These are phyloP conservation scores for Dictyostelium citrinum DNA, from an alignment of 78 protist species.

Conservation along the genomic window DNA sequence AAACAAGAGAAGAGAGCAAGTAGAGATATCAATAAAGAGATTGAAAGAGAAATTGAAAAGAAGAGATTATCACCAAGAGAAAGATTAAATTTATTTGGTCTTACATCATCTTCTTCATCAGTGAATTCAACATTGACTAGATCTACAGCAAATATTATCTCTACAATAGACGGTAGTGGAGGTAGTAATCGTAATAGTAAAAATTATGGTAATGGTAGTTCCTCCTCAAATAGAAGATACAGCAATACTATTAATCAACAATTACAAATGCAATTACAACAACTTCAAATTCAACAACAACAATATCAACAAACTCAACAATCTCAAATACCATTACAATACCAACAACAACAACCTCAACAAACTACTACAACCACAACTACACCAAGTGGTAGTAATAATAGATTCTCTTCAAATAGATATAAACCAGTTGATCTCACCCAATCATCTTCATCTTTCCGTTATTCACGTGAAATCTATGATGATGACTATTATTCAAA, in stretches of 20 bases:
- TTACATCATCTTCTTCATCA: neutral
- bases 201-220: neutral
- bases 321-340: neutral
- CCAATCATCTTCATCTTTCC: neutral
- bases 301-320: neutral
- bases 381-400: neutral
- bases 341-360: neutral
- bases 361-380: conserved; percentile 7
- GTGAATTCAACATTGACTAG: neutral
- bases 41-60: conserved; percentile 66
- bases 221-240: neutral
- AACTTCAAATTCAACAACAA: conserved; percentile 18
- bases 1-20: conserved; percentile 5
- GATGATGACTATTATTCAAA: conserved; percentile 10
- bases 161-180: neutral
- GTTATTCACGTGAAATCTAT: neutral
- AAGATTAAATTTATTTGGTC: conserved; percentile 33
- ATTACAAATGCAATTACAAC: conserved; percentile 19
- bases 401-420: conserved; percentile 5
- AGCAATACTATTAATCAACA: neutral
- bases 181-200: conserved; percentile 7
- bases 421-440: neutral
- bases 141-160: neutral
- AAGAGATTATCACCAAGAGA: conserved; percentile 60
- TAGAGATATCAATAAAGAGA: conserved; percentile 56